phyloP scores from a whole-genome alignment of 129 eudicot species.

The Chrysanthemum lavandulifolium region DNA sequence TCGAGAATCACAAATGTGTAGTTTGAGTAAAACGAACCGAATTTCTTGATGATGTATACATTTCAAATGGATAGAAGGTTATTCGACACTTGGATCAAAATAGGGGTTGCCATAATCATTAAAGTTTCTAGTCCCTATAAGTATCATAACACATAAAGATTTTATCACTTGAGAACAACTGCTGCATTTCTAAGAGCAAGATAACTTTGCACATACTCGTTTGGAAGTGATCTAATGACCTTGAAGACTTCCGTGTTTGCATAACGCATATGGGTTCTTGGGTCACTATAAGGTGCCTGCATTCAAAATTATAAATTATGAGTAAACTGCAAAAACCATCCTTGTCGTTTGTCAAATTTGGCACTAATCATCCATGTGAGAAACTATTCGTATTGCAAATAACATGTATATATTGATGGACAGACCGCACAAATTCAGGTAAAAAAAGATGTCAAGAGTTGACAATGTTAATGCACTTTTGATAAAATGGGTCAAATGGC shows the following conservation, averaged over 20 bases:
- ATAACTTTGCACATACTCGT: conserved; percentile 87
- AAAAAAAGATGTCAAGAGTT: background rate
- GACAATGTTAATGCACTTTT: no score
- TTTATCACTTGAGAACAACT: conserved; percentile 61
- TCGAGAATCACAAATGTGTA: no score
- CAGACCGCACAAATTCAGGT: background rate
- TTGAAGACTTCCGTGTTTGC: conserved; percentile 94
- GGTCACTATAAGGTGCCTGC: conserved; percentile 87
- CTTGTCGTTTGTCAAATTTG: no score
- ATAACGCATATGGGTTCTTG: conserved; percentile 82
- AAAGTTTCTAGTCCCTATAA: background rate
- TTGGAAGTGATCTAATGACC: conserved; percentile 80
- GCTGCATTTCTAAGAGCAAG: conserved; percentile 91
- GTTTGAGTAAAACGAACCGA: no score
- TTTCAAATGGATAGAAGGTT: no score
- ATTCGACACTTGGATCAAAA: no score
- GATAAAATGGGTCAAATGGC: no score
- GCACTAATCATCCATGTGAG: no score
- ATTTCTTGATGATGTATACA: no score
- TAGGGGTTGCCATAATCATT: background rate
- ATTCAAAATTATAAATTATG: conserved; percentile 3
- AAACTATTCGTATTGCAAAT: background rate
- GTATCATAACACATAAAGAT: conserved; percentile 18
- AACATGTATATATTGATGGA: background rate
- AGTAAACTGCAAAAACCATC: no score